phyloP scores from a whole-genome alignment of 257 asterid genomes.

The Gynochthodes officinalis region DNA sequence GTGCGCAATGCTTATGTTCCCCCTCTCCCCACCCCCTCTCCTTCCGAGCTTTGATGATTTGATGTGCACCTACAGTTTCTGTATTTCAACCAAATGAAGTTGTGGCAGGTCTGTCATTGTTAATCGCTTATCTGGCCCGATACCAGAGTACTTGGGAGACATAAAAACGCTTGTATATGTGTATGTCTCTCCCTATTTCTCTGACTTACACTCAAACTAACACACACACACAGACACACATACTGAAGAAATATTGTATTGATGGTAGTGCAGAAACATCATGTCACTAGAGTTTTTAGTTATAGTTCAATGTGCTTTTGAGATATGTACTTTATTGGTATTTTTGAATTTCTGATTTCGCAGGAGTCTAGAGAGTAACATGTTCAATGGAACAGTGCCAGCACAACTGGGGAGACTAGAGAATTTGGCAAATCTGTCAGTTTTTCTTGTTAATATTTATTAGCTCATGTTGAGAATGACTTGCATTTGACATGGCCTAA shows the following conservation, averaged over 20 bases:
- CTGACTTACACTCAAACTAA: neutral
- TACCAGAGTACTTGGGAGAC: constrained; percentile 56
- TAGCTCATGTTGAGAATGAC: neutral
- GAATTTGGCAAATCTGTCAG: constrained; percentile 51
- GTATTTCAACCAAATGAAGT: neutral
- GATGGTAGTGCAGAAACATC: neutral
- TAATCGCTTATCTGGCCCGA: constrained; percentile 60
- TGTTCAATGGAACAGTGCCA: constrained; percentile 52
- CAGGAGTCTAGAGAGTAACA: constrained; percentile 66
- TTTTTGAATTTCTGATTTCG: constrained; percentile 16
- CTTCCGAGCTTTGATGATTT: neutral
- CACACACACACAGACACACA: neutral
- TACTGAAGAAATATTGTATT: neutral
- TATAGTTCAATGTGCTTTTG: neutral
- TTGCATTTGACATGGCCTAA: neutral
- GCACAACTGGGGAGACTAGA: constrained; percentile 51
- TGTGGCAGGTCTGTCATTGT: constrained; percentile 35
- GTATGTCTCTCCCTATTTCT: constrained; percentile 27
- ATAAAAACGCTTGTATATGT: constrained; percentile 36
- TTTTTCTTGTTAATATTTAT: neutral
- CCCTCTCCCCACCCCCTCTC: too few species aligned
- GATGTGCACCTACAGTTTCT: neutral
- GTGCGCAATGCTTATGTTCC: constrained; percentile 37
- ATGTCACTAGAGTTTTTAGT: neutral
- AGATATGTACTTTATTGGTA: neutral